Conservation (phyloP, 768 basidiomycete genomes). For the Pluteus cervinus region DNA sequence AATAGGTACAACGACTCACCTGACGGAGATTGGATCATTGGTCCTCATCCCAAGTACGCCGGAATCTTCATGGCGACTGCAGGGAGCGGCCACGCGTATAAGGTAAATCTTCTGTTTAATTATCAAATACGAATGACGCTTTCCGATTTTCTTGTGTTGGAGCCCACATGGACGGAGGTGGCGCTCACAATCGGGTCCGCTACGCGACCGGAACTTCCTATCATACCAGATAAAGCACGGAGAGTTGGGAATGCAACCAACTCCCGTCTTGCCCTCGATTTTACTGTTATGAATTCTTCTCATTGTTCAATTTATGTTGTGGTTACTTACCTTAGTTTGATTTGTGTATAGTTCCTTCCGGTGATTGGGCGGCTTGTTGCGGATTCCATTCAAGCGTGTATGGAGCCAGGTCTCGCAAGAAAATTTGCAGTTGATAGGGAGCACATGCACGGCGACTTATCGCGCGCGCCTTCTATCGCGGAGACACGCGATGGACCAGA, state of each 20-base stretch:
- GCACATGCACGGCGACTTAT: conserved; percentile 22
- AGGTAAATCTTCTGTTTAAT: conserved; percentile 36
- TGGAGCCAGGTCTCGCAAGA: conserved; percentile 41
- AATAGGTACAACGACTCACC: conserved; percentile 85
- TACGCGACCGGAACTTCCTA: too few species aligned
- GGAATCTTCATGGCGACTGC: conserved; percentile 78
- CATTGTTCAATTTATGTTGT: not conserved
- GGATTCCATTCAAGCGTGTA: conserved; percentile 60
- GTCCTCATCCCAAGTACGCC: conserved; percentile 50
- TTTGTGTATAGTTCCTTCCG: conserved; percentile 70
- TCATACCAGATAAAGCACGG: too few species aligned
- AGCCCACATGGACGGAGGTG: too few species aligned
- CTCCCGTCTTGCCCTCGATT: too few species aligned
- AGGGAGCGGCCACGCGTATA: conserved; percentile 86
- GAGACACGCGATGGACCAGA: too few species aligned
- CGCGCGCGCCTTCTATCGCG: conserved; percentile 25
- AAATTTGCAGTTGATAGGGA: conserved; percentile 64
- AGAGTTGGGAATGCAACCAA: too few species aligned
- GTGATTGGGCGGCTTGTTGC: conserved; percentile 74
- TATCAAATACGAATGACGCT: not conserved
- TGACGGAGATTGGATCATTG: conserved; percentile 88
- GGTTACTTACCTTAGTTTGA: conserved; percentile 6
- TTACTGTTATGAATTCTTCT: too few species aligned
- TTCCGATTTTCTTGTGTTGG: too few species aligned
- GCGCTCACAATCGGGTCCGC: too few species aligned